Evolutionary conservation across 164 flowering plant genomes (phyloP), one percentile per base, ranked within the genome.

Genomic region (Tetrastigma voinierianum): DNA sequence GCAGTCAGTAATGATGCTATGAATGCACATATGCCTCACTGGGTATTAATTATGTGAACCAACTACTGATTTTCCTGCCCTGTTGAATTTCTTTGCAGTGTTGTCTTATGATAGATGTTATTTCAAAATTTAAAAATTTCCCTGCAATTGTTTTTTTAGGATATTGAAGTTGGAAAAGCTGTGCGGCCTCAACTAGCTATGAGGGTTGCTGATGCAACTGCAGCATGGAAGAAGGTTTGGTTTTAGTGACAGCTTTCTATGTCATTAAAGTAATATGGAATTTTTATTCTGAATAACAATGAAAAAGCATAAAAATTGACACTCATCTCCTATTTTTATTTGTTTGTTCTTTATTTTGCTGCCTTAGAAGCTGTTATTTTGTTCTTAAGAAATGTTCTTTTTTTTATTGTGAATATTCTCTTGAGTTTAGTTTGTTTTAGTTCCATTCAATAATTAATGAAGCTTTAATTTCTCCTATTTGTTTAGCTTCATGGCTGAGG

Each of bases 111-210:
- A 57, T 59, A 16, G 43, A 16, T n/a, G 8, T 9, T 43, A 19
- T 10, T 57, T 57, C 12, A 45, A 12, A 52, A 17, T 3, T 48
- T 24, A 18, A 45, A 52, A 3, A 18, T 53, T 49, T 25, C 21
- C 40, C 40, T n/a, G 16, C 44, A 54, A n/a, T 25, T 51, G 13
- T 16, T 56, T 59, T 60, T 75, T 13, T 72, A 91, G 94, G 99
- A 95, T 69, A 95, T 95, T 69, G 97, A 95, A 80, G 90, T 90
- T 65, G 99, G 97, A 67, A 92, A 90, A 73, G 86, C 97, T 62
- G 96, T 95, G 32, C 90, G 99, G 8, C 97, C 99, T 47, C 97
- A 95, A 72, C 71, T 89, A 46, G 99, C 99, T 59, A 54, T 78
- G 71, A 82, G 99, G 71, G 86, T 89, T 55, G 54, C 80, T 70